Evolutionary conservation across 2,329 filamentous ascomycete species (phyloP), one percentile per base, ranked within the genome.

Genomic region (Dichotomopilus funicola): DNA sequence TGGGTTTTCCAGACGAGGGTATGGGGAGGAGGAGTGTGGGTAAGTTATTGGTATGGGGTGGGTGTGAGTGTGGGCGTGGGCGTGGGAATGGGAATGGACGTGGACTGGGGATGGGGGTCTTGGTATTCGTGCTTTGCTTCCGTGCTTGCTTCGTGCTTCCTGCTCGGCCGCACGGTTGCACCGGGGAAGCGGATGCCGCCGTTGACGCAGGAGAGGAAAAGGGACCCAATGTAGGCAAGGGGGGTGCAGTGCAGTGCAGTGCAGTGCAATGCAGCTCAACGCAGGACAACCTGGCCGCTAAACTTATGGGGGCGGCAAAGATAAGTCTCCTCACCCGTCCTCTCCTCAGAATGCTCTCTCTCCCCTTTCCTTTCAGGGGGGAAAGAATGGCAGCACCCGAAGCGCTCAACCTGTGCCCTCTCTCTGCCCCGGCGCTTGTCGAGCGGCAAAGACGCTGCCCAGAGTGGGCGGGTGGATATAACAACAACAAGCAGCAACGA

Each of bases 401-500:
- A 27, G 19, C 19, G 19, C 19, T 27, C 19, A 27, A 54, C 42
- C 56, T 45, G 50, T 53, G 19, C 56, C 55, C 33, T 56, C 40
- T 38, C 53, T 48, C 52, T 45, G 45, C 44, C 35, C 62, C 61
- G 68, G 70, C 70, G 71, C 70, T 72, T 72, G 68, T 68, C 54
- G 64, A 66, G 67, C 67, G 66, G 66, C 59, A 62, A 60, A 55
- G 48, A 60, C 62, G 44, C 47, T 63, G 45, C 49, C 63, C 19
- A 27, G 19, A 27, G 19, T 46, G 2, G 43, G 59, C 50, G 47
- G 48, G 34, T 51, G 47, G 13, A n/a, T 13, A 42, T 27, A 27
- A 27, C 19, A 27, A 27, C 19, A 27, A 27, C 11, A 36, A 27
- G 53, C 49, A 43, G 49, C 49, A 11, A 27, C 51, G 40, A 38